phyloP scores from a whole-genome alignment of 768 basidiomycete species.

The Lentinus brumalis region DNA sequence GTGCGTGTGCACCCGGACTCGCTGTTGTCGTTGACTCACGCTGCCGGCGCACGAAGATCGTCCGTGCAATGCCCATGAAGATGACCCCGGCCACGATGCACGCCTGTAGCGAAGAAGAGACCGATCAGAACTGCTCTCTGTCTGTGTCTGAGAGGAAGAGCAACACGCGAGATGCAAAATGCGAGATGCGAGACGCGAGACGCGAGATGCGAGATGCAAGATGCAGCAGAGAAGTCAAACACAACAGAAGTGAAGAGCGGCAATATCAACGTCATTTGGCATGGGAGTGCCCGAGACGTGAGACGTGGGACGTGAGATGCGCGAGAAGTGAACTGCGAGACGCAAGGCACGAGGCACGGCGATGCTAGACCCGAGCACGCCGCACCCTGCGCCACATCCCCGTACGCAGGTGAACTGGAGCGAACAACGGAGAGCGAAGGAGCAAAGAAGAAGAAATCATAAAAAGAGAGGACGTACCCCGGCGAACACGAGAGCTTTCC shows the following conservation, averaged over 20 bases:
- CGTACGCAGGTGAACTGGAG: not conserved
- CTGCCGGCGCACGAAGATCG: conserved; percentile 13
- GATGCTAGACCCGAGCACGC: no score
- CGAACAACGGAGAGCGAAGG: not conserved
- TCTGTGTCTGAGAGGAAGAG: not conserved
- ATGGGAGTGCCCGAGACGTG: not conserved
- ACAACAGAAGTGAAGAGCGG: not conserved
- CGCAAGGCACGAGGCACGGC: not conserved
- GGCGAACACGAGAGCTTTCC: conserved; percentile 24
- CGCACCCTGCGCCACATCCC: not conserved
- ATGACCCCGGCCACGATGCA: conserved; percentile 19
- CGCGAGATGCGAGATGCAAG: not conserved
- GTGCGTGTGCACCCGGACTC: no score
- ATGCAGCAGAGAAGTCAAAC: not conserved
- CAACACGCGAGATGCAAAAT: not conserved
- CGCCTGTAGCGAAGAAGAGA: not conserved
- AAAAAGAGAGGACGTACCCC: conserved; percentile 20
- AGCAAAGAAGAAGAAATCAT: not conserved
- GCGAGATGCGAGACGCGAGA: not conserved
- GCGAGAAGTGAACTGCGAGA: not conserved
- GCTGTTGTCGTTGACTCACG: not conserved
- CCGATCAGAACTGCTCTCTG: not conserved
- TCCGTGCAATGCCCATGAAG: conserved; percentile 19
- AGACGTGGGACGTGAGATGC: not conserved
- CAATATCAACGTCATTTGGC: not conserved